Evolutionary conservation across 345 rosid genomes (phyloP).

Genomic region (Syzygium grande): DNA sequence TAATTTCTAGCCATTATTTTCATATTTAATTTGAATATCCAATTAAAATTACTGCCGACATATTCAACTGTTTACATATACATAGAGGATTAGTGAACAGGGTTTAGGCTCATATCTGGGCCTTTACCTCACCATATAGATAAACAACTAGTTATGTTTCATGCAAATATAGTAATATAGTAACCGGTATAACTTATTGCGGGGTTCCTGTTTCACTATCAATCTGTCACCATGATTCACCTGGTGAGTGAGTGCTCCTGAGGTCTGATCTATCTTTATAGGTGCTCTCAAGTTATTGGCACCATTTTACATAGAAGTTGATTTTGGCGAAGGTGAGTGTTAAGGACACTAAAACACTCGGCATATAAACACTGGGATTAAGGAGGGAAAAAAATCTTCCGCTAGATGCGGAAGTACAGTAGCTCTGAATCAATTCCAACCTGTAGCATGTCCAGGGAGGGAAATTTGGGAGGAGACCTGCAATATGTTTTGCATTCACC

Average conservation of each 20-base stretch:
- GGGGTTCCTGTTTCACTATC: neutral
- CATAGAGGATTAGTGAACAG: neutral
- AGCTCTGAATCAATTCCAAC: neutral
- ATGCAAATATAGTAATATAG: neutral
- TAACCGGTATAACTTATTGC: neutral
- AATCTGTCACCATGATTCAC: neutral
- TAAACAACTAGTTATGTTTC: neutral
- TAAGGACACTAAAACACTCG: neutral
- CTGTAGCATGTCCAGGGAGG: neutral
- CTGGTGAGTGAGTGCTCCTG: neutral
- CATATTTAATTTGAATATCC: neutral
- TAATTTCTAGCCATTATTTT: neutral
- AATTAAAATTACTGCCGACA: neutral
- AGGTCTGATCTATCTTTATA: neutral
- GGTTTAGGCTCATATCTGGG: neutral
- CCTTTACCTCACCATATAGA: neutral
- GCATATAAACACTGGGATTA: neutral
- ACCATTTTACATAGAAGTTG: neutral
- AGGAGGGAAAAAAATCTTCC: neutral
- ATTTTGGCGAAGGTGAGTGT: neutral
- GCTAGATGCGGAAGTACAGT: conserved; percentile 5
- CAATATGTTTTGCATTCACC: conserved; percentile 3
- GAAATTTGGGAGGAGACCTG: conserved; percentile 10
- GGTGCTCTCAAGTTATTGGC: neutral
- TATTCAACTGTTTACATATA: neutral